phyloP scores from a whole-genome alignment of 306 rosid genomes.

The Parietaria judaica region DNA sequence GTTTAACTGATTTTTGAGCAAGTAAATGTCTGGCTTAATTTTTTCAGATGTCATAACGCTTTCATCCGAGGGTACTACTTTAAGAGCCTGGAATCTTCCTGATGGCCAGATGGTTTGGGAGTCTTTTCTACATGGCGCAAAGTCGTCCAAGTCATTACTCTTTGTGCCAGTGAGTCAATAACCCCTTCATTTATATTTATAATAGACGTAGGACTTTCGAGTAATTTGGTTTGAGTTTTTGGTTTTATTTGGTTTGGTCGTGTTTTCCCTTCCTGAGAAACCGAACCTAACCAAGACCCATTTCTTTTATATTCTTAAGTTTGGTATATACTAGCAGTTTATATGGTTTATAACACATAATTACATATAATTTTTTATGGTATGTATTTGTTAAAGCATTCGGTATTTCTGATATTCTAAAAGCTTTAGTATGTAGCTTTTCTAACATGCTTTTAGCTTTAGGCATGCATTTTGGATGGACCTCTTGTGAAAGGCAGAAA shows the following conservation, averaged over 20 bases:
- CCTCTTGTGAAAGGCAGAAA: constrained; percentile 13
- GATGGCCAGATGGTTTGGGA: constrained; percentile 99
- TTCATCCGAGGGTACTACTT: constrained; percentile 67
- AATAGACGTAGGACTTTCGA: too few species aligned
- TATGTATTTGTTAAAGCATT: neutral
- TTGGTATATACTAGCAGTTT: too few species aligned
- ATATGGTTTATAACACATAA: too few species aligned
- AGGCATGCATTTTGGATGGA: constrained; percentile 13
- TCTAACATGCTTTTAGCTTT: neutral
- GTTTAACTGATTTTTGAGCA: constrained; percentile 5
- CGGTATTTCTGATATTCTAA: neutral
- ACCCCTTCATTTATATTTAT: constrained; percentile 7
- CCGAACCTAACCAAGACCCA: too few species aligned
- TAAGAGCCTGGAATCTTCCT: constrained; percentile 98
- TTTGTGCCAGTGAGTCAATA: constrained; percentile 54
- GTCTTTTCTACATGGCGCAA: constrained; percentile 57
- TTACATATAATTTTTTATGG: neutral
- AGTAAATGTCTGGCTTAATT: constrained; percentile 11
- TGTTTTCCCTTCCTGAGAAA: too few species aligned
- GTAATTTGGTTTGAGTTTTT: too few species aligned
- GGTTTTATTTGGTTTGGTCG: too few species aligned
- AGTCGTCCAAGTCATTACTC: constrained; percentile 56
- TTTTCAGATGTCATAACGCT: constrained; percentile 84
- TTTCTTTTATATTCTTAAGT: too few species aligned
- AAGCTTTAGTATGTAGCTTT: too few species aligned